These are phyloP conservation scores for Bacidia rubella DNA, from an alignment of 495 filamentous ascomycete genomes.

Conservation along the genomic window DNA sequence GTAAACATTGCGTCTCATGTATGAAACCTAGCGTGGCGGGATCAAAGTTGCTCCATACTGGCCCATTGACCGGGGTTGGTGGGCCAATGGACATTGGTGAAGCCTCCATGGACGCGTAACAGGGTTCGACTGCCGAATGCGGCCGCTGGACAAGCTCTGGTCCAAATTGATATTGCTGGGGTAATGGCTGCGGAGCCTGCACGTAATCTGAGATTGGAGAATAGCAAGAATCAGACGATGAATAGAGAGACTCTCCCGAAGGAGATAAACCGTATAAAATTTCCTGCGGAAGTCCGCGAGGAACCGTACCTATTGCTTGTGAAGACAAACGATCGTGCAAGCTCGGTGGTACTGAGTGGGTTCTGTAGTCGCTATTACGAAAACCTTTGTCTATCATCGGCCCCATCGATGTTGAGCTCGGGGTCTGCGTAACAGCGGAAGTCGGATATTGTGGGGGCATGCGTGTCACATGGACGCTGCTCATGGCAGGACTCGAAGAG, in stretches of 20 bases:
- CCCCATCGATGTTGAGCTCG: slow-evolving; percentile 32
- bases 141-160: slow-evolving; percentile 11
- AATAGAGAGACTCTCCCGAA: slow-evolving; percentile 18
- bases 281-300: slow-evolving; percentile 12
- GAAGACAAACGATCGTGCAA: slow-evolving; percentile 13
- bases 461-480: slow-evolving; percentile 7
- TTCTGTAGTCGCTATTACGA: slow-evolving; percentile 16
- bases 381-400: slow-evolving; percentile 32
- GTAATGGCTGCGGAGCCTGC: slow-evolving; percentile 11
- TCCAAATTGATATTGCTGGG: slow-evolving; percentile 8
- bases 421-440: slow-evolving; percentile 22
- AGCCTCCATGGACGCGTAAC: slow-evolving; percentile 10
- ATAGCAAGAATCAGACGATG: slow-evolving; percentile 19
- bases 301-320: slow-evolving; percentile 14
- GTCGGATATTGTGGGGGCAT: slow-evolving; percentile 11
- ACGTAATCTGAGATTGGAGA: slow-evolving; percentile 17
- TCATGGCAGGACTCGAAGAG: slow-evolving; percentile 10
- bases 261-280: slow-evolving; percentile 12
- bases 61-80: slow-evolving; percentile 4
- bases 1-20: slow-evolving; percentile 5
- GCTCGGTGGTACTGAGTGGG: slow-evolving; percentile 8
- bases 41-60: slow-evolving; percentile 8
- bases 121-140: slow-evolving; percentile 1
- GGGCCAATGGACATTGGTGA: slow-evolving; percentile 9
- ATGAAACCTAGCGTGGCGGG: slow-evolving; percentile 3